A percentile compares a stretch with the other conserved stretches of the same genome.
Conservation (phyloP, 2,329 filamentous ascomycete genomes). For the Xylaria sp. region DNA sequence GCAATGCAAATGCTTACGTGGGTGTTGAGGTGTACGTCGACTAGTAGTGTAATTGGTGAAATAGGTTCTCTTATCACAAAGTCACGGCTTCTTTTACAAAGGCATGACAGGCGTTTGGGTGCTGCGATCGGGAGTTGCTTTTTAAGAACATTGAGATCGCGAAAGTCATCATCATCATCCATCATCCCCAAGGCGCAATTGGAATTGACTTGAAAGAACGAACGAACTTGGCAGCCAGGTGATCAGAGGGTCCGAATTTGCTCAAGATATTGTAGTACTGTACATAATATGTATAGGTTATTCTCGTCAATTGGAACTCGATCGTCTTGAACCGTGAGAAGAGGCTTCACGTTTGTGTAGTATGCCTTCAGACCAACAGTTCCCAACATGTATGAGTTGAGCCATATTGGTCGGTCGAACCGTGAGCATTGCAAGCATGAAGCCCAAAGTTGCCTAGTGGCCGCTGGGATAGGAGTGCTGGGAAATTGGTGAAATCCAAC, state of each 20-base stretch:
- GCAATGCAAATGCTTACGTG: neutral
- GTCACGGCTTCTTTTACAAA: conserved; percentile 10
- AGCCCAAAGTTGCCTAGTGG: neutral
- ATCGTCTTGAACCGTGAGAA: neutral
- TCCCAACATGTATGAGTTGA: neutral
- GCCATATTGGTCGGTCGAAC: neutral
- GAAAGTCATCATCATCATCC: conserved; percentile 4
- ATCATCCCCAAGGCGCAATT: conserved; percentile 8
- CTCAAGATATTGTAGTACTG: conserved; percentile 16
- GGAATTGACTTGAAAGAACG: conserved; percentile 6
- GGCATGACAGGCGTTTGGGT: conserved; percentile 22
- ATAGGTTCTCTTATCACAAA: conserved; percentile 7
- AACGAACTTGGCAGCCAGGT: neutral
- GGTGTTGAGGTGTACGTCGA: neutral
- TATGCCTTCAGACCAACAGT: neutral
- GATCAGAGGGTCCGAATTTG: conserved; percentile 6
- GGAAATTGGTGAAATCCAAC: neutral
- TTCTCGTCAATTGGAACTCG: conserved; percentile 10
- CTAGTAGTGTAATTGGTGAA: neutral
- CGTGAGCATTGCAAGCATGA: too few relatives aligned
- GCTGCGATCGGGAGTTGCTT: conserved; percentile 14
- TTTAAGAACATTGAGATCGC: conserved; percentile 11
- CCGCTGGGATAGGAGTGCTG: neutral
- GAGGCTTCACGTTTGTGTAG: neutral
- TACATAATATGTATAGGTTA: conserved; percentile 15